phyloP scores from a whole-genome alignment of 306 rosid genomes.

The Cyclanthera cordifolia region DNA sequence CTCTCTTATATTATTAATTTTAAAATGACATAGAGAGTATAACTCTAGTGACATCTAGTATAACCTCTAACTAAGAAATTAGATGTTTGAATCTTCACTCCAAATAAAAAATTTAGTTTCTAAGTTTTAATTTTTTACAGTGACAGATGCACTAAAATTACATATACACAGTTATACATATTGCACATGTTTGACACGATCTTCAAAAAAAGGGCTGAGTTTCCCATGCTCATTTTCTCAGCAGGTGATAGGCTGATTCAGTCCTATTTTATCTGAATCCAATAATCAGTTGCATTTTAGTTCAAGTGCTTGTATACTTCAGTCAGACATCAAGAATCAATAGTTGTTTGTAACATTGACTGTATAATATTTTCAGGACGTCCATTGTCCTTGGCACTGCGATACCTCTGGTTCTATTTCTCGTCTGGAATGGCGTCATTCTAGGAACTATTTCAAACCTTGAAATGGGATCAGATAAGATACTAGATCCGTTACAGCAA shows the following conservation, averaged over 20 bases:
- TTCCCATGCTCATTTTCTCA: not conserved
- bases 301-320: not conserved
- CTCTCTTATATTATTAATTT: not conserved
- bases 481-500: conserved; percentile 55
- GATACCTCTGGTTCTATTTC: conserved; percentile 58
- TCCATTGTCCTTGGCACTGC: conserved; percentile 63
- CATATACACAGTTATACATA: not conserved
- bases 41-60: too few relatives aligned
- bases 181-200: not conserved
- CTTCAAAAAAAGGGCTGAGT: not conserved
- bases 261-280: not conserved
- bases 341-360: not conserved
- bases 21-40: not conserved
- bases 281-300: not conserved
- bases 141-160: not conserved
- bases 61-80: too few relatives aligned
- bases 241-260: not conserved
- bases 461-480: conserved; percentile 29
- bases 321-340: not conserved
- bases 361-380: conserved; percentile 34
- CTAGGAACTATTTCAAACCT: conserved; percentile 45
- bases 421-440: conserved; percentile 71
- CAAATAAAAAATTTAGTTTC: too few relatives aligned
- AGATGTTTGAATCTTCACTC: too few relatives aligned
- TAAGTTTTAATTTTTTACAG: too few relatives aligned